A percentile compares a stretch with the other conserved stretches of the same genome.
These are phyloP conservation scores for Lentinula sp. DNA, from an alignment of 768 basidiomycete genomes.

Conservation along the genomic window DNA sequence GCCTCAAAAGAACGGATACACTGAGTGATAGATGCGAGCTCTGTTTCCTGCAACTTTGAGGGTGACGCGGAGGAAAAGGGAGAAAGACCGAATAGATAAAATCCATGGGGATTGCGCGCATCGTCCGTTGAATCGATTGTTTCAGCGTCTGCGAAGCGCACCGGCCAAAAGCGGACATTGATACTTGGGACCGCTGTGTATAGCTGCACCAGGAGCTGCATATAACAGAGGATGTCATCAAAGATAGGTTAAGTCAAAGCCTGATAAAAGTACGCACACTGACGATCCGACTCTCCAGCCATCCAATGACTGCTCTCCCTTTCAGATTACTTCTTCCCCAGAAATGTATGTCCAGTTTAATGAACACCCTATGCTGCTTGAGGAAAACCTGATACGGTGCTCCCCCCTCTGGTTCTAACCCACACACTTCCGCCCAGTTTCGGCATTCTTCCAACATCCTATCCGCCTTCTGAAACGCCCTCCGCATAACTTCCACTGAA, in stretches of 20 bases:
- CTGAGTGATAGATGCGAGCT: not conserved
- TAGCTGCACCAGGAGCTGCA: conserved; percentile 15
- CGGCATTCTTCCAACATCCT: not conserved
- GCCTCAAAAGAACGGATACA: conserved; percentile 12
- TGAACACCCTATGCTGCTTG: conserved; percentile 6
- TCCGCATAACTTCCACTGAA: conserved; percentile 7
- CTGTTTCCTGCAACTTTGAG: not conserved
- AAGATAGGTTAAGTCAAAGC: not conserved
- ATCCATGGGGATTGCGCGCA: conserved; percentile 5
- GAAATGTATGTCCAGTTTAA: conserved; percentile 13
- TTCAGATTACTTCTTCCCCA: conserved; percentile 14
- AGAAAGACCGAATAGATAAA: conserved; percentile 16
- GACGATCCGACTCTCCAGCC: conserved; percentile 15
- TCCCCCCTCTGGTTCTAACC: not conserved
- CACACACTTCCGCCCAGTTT: conserved; percentile 4
- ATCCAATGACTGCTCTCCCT: conserved; percentile 14
- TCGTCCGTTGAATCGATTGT: not conserved
- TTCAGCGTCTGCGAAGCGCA: conserved; percentile 10
- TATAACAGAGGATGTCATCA: not conserved
- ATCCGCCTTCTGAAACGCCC: not conserved
- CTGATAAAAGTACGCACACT: conserved; percentile 8
- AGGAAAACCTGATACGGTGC: conserved; percentile 6
- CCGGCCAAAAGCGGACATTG: conserved; percentile 13
- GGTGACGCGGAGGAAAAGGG: not conserved
- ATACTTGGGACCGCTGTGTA: conserved; percentile 5